These are phyloP conservation scores for Fusarium pseudonygamai DNA, from an alignment of 2,329 filamentous ascomycete genomes.

Conservation along the genomic window DNA sequence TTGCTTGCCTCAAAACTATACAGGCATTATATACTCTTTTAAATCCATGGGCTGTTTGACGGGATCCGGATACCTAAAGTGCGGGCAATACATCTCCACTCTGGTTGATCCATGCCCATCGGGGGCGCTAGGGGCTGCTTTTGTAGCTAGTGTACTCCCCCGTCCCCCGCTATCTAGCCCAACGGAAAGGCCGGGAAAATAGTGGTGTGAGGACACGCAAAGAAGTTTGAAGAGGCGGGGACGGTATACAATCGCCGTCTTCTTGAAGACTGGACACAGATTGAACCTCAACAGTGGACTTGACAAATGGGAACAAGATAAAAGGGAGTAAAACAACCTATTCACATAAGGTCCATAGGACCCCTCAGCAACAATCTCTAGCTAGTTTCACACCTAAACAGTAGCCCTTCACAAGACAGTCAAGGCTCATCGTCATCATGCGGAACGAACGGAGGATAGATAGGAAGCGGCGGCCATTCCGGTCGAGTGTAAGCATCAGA, in stretches of 20 bases:
- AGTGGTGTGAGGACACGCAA: not conserved
- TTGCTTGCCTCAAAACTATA: not conserved
- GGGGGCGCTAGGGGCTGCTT: not conserved
- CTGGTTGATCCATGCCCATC: not conserved
- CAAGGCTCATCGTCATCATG: not conserved
- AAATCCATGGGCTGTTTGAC: not conserved
- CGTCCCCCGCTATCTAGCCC: too few relatives aligned
- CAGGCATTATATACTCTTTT: not conserved
- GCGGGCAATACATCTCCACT: not conserved
- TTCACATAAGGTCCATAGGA: not conserved
- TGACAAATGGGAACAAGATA: not conserved
- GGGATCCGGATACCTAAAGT: not conserved
- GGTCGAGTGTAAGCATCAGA: not conserved
- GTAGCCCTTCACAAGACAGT: not conserved
- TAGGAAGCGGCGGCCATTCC: not conserved
- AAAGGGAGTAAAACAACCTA: not conserved
- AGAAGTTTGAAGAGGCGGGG: too few relatives aligned
- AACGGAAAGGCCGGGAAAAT: not conserved
- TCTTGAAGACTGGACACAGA: not conserved
- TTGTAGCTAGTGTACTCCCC: too few relatives aligned
- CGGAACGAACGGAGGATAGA: not conserved
- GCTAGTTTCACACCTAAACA: too few relatives aligned
- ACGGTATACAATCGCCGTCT: not conserved
- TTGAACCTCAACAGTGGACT: not conserved
- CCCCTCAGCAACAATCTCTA: not conserved